Percentiles rank a stretch among this genome's conserved stretches.
Conservation (phyloP, 2,329 filamentous ascomycete species). For the Moelleriella libera region DNA sequence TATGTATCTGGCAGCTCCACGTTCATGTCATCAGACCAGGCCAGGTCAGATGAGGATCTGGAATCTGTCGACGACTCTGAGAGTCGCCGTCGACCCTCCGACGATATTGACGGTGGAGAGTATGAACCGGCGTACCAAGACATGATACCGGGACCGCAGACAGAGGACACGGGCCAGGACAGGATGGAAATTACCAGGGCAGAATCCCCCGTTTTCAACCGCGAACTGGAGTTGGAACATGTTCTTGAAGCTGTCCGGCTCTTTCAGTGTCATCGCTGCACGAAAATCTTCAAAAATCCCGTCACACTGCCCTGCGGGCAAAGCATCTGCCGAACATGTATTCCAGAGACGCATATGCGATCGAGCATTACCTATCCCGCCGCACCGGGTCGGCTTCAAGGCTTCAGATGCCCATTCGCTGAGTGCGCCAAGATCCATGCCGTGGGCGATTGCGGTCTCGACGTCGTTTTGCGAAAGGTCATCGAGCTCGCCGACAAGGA, state of each 20-base stretch:
- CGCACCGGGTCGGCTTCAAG: constrained; percentile 48
- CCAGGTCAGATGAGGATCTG: constrained; percentile 3
- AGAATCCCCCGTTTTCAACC: not conserved
- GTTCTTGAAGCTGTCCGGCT: constrained; percentile 40
- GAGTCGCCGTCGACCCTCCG: not conserved
- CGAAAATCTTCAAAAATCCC: constrained; percentile 50
- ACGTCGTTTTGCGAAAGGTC: constrained; percentile 65
- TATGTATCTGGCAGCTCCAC: not conserved
- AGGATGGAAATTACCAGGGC: not conserved
- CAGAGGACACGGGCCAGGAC: not conserved
- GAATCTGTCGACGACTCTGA: not conserved
- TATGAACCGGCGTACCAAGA: not conserved
- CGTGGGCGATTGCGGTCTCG: constrained; percentile 58
- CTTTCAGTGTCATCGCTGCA: constrained; percentile 67
- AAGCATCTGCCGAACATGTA: constrained; percentile 60
- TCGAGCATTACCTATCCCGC: constrained; percentile 67
- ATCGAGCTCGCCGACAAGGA: constrained; percentile 43
- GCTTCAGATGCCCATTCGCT: constrained; percentile 59
- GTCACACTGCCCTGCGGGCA: constrained; percentile 72
- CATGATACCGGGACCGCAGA: not conserved
- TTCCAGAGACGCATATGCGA: constrained; percentile 52
- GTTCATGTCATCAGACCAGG: constrained; percentile 7
- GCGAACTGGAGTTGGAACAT: constrained; percentile 1
- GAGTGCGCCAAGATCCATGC: constrained; percentile 60
- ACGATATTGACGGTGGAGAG: not conserved